Base-by-base conservation (phyloP, 2,329 filamentous ascomycete species). In the Cladophialophora bantiana region DNA sequence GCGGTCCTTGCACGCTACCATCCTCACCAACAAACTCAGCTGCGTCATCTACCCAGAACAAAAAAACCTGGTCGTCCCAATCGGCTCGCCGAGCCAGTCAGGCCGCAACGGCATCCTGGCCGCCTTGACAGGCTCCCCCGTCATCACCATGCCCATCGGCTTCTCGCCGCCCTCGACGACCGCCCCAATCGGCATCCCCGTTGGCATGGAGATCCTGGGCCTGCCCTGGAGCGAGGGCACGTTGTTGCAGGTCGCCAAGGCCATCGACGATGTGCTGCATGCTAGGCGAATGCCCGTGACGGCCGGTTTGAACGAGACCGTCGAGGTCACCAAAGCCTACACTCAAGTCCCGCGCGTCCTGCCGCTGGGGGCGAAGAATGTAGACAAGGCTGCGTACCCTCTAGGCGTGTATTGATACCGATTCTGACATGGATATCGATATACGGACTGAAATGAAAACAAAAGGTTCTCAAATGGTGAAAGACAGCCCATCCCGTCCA, bases 21-120 rank as follows among this genome's bases (percentile, higher is more conserved):
- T 90, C 66, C 73, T 77, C 0, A 64, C 72, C 0, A 77, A 86
- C 68, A 67, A 75, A 0, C 78, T 90, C 13, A 84, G 88, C 73
- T 87, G 84, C 0, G 71, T 90, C 40, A 83, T 89, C 71, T 90
- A 90, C 75, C 88, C 88, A 0, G 84, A 90, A 73, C 88, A 90
- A 72, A 84, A 83, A 73, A 88, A 88, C 62, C 82, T 90, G 1
- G 86, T 88, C 5, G 86, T 89, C 2, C 82, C 83, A 54, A 75
- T 89, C 31, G 87, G 86, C 2, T 82, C 83, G 0, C 79, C 83
- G 0, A 84, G 82, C 0, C 88, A 90, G 76, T 78, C 78, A n/a
- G 87, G 87, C 0, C 79, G 88, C 2, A 90, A 87, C 69, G 85
- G 85, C 2, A 84, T 86, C 55, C 72, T 86, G 1, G 85, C 84